Conservation (phyloP, 345 rosid species). For the Kernera saxatilis region DNA sequence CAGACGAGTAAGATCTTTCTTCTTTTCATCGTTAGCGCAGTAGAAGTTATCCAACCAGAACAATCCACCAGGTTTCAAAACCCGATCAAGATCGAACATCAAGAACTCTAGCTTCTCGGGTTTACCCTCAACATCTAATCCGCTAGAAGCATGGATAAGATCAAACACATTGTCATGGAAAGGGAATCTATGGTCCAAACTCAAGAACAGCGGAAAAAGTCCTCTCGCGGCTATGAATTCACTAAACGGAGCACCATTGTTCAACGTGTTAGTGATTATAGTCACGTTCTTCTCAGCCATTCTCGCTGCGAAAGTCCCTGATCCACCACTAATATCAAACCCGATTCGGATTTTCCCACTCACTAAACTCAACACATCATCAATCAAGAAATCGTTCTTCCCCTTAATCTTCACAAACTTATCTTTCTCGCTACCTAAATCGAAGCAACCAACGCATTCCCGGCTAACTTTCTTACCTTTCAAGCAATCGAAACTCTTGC, state of each 20-base stretch:
- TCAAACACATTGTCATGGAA: constrained; percentile 85
- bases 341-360: constrained; percentile 77
- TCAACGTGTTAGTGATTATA: constrained; percentile 59
- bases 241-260: constrained; percentile 69
- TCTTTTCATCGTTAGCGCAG: constrained; percentile 67
- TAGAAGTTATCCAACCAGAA: constrained; percentile 83
- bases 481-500: constrained; percentile 75
- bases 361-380: constrained; percentile 68
- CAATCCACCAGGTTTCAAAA: constrained; percentile 76
- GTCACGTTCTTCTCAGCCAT: constrained; percentile 94
- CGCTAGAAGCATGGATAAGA: constrained; percentile 63
- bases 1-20: constrained; percentile 60
- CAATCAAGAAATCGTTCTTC: constrained; percentile 77
- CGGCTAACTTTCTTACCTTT: constrained; percentile 65
- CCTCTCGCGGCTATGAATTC: constrained; percentile 89
- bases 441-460: constrained; percentile 83
- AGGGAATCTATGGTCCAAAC: constrained; percentile 89
- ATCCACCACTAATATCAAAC: constrained; percentile 80
- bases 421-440: constrained; percentile 56
- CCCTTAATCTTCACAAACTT: constrained; percentile 62
- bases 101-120: constrained; percentile 84
- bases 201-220: constrained; percentile 75
- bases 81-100: constrained; percentile 87
- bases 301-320: constrained; percentile 86
- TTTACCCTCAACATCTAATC: constrained; percentile 61